Percentiles rank a stretch among this genome's conserved stretches.
Conservation (phyloP, 495 filamentous ascomycete species). For the Penicillium egyptiacum region DNA sequence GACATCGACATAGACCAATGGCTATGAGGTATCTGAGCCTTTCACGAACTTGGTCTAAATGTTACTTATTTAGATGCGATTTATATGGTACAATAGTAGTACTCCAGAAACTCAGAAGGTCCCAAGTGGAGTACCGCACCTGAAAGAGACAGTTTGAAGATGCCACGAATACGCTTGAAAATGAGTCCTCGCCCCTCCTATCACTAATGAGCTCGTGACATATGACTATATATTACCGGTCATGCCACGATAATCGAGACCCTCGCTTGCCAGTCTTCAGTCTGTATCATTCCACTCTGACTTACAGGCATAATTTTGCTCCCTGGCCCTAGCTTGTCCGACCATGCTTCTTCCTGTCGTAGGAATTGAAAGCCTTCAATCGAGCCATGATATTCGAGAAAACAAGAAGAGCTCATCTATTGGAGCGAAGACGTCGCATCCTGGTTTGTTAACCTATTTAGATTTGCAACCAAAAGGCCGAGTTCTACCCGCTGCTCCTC, state of each 20-base stretch:
- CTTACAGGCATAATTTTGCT: conserved; percentile 6
- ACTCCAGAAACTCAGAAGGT: not conserved
- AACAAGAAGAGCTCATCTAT: conserved; percentile 4
- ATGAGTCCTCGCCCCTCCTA: too few species aligned
- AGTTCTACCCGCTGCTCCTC: conserved; percentile 6
- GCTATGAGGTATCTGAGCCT: not conserved
- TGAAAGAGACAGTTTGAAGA: not conserved
- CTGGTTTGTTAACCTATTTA: conserved; percentile 5
- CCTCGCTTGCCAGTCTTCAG: conserved; percentile 1
- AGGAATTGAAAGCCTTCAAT: conserved; percentile 4
- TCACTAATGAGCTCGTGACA: too few species aligned
- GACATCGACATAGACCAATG: conserved; percentile 4
- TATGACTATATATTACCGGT: conserved; percentile 1
- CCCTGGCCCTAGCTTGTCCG: conserved; percentile 1
- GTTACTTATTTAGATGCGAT: conserved; percentile 8
- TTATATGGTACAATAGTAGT: conserved; percentile 1
- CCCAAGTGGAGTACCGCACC: not conserved
- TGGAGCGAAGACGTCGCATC: conserved; percentile 5
- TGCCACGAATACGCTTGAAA: not conserved
- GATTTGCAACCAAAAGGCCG: conserved; percentile 7
- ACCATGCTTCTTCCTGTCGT: conserved; percentile 5
- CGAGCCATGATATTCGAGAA: conserved; percentile 2
- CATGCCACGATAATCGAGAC: conserved; percentile 7
- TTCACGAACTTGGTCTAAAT: conserved; percentile 2
- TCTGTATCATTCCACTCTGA: conserved; percentile 6